Evolutionary conservation across 176 grass and related monocot species (phyloP).

Genomic region (Secale cereale): DNA sequence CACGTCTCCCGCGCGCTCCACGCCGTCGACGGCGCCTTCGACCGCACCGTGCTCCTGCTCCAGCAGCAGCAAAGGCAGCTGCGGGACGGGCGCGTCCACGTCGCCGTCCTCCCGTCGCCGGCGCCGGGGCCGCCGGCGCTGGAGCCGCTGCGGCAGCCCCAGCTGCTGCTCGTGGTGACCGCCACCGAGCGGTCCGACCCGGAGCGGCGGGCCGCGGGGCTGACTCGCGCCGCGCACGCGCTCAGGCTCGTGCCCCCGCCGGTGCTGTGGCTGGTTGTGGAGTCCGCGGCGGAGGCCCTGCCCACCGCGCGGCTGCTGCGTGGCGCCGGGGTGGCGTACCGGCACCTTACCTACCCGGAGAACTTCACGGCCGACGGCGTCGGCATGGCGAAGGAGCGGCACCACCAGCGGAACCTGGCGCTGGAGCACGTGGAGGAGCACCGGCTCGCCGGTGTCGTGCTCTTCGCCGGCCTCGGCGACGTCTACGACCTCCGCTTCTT

Average conservation of each 20-base stretch:
- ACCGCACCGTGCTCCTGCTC: not conserved
- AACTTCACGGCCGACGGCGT: slow-evolving; percentile 46
- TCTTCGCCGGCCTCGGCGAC: slow-evolving; percentile 57
- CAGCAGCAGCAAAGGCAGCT: not conserved
- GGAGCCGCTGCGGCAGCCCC: not conserved
- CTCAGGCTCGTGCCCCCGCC: slow-evolving; percentile 64
- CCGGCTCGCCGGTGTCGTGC: slow-evolving; percentile 57
- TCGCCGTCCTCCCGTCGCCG: too few species aligned
- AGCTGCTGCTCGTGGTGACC: slow-evolving; percentile 56
- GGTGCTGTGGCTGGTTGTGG: slow-evolving; percentile 87
- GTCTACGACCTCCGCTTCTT: slow-evolving; percentile 72
- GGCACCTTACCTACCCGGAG: slow-evolving; percentile 63
- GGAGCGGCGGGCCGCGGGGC: slow-evolving; percentile 39
- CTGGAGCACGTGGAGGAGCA: slow-evolving; percentile 75
- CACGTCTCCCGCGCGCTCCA: slow-evolving; percentile 24
- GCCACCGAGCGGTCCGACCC: slow-evolving; percentile 37
- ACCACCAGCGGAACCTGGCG: slow-evolving; percentile 73
- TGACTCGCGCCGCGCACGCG: slow-evolving; percentile 65
- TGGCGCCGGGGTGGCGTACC: slow-evolving; percentile 58
- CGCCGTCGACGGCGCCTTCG: slow-evolving; percentile 2
- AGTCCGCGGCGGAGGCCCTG: slow-evolving; percentile 32
- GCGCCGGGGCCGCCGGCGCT: not conserved
- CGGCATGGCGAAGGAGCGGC: slow-evolving; percentile 5
- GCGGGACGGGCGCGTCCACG: not conserved
- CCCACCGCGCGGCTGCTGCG: slow-evolving; percentile 64